Conservation (phyloP, 2,329 filamentous ascomycete species). For the Helicocarpus griseus region DNA sequence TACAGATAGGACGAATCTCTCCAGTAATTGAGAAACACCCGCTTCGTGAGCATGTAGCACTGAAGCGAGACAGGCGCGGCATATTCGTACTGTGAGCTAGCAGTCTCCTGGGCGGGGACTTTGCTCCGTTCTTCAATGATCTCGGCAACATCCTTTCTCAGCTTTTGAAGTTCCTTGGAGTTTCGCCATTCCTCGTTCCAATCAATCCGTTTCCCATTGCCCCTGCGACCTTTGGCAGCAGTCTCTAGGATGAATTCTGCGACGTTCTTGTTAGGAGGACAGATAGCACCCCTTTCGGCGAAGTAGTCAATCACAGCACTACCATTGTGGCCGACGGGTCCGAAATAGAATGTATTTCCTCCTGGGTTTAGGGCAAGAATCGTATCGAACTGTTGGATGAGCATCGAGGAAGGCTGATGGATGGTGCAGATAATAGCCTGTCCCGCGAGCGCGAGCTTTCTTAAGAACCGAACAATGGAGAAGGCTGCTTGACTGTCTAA, state of each 20-base stretch:
- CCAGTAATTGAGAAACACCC: slow-evolving; percentile 66
- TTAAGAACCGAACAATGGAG: slow-evolving; percentile 58
- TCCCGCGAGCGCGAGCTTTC: slow-evolving; percentile 56
- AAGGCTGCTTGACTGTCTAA: slow-evolving; percentile 61
- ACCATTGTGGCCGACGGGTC: slow-evolving; percentile 59
- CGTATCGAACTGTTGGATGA: slow-evolving; percentile 66
- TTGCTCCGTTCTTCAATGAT: slow-evolving; percentile 51
- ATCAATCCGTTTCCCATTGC: slow-evolving; percentile 49
- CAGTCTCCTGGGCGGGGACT: slow-evolving; percentile 34
- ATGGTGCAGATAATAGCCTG: slow-evolving; percentile 68
- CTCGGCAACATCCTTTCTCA: slow-evolving; percentile 56
- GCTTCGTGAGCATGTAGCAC: slow-evolving; percentile 56
- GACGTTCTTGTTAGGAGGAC: slow-evolving; percentile 56
- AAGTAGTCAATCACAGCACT: slow-evolving; percentile 58
- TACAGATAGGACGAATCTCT: slow-evolving; percentile 67
- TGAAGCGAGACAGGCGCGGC: slow-evolving; percentile 57
- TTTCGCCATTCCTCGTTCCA: slow-evolving; percentile 69
- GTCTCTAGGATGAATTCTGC: slow-evolving; percentile 60
- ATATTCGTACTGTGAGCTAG: slow-evolving; percentile 45
- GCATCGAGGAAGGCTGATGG: slow-evolving; percentile 59
- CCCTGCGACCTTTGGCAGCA: slow-evolving; percentile 47
- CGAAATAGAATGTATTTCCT: slow-evolving; percentile 65
- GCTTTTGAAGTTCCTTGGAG: slow-evolving; percentile 49
- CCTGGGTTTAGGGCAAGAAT: slow-evolving; percentile 59
- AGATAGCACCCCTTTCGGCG: slow-evolving; percentile 52